These are phyloP conservation scores for Pseudopediastrum boryanum DNA, from an alignment of 139 green algal genomes.

Conservation along the genomic window DNA sequence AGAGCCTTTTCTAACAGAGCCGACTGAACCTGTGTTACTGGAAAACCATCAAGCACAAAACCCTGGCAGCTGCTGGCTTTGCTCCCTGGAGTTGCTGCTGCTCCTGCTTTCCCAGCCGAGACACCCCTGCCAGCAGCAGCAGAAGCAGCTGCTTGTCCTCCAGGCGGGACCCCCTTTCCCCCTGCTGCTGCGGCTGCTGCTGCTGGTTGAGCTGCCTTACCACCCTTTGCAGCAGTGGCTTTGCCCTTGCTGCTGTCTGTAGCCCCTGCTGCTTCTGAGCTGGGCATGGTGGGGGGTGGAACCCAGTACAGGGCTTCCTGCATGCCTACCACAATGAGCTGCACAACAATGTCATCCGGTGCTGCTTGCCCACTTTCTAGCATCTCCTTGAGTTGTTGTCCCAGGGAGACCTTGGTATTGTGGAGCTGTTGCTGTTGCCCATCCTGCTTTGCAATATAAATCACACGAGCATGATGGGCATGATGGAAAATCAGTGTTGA, in stretches of 20 bases:
- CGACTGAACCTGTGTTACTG: slow-evolving; percentile 59
- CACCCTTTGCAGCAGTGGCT: not conserved
- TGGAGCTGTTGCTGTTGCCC: too few species aligned
- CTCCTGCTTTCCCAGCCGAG: not conserved
- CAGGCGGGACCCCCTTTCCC: not conserved
- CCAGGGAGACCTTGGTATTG: slow-evolving; percentile 40
- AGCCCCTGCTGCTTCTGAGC: not conserved
- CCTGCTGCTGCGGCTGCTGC: not conserved
- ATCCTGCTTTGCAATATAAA: too few species aligned
- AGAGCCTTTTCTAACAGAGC: slow-evolving; percentile 71
- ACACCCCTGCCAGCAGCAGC: slow-evolving; percentile 6
- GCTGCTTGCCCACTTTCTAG: slow-evolving; percentile 44
- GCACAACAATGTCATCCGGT: slow-evolving; percentile 47
- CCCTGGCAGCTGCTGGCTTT: slow-evolving; percentile 42
- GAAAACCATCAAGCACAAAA: slow-evolving; percentile 82
- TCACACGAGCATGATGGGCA: too few species aligned
- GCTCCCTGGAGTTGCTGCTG: slow-evolving; percentile 1
- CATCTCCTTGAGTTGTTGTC: slow-evolving; percentile 8
- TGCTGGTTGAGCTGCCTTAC: too few species aligned
- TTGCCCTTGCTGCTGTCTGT: not conserved
- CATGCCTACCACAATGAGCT: slow-evolving; percentile 59
- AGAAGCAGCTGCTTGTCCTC: slow-evolving; percentile 1
- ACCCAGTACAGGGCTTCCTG: slow-evolving; percentile 21
- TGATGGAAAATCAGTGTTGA: too few species aligned
- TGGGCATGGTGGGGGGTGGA: not conserved